A percentile compares a stretch with the other conserved stretches of the same genome.
Conservation (phyloP, 1,284 basidiomycete species). For the Puccinia coronata region DNA sequence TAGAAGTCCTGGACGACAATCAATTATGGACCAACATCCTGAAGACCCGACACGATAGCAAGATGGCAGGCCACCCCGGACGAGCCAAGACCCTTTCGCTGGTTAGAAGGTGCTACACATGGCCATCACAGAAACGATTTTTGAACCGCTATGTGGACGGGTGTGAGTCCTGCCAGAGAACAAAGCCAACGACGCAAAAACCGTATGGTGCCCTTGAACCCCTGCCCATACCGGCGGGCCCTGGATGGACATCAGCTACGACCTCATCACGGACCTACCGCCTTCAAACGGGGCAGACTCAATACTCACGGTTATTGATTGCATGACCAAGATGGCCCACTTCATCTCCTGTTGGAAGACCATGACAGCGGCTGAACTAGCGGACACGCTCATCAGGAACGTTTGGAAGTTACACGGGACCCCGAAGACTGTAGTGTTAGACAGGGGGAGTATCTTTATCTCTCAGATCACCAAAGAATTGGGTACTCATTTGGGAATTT, state of each 20-base stretch:
- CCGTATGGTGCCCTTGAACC: slow-evolving; percentile 59
- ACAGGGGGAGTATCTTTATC: slow-evolving; percentile 21
- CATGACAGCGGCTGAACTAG: no score
- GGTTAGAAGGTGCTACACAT: background rate
- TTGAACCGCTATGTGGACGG: background rate
- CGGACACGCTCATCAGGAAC: background rate
- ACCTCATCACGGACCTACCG: slow-evolving; percentile 62
- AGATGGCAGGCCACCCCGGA: background rate
- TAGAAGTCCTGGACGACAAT: no score
- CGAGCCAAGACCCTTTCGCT: no score
- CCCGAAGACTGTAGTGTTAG: background rate
- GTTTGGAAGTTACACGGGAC: no score
- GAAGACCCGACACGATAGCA: no score
- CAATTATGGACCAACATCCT: no score
- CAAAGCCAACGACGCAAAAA: background rate
- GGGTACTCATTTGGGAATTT: background rate
- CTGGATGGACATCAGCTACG: slow-evolving; percentile 62
- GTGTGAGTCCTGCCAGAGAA: background rate
- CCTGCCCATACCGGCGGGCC: slow-evolving; percentile 58
- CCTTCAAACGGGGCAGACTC: slow-evolving; percentile 58
- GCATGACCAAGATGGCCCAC: background rate
- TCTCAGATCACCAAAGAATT: background rate
- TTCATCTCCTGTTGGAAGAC: background rate
- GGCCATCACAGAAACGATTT: background rate
- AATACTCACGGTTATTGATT: slow-evolving; percentile 56